phyloP scores from a whole-genome alignment of 257 asterid species.

The Penstemon newberryi region DNA sequence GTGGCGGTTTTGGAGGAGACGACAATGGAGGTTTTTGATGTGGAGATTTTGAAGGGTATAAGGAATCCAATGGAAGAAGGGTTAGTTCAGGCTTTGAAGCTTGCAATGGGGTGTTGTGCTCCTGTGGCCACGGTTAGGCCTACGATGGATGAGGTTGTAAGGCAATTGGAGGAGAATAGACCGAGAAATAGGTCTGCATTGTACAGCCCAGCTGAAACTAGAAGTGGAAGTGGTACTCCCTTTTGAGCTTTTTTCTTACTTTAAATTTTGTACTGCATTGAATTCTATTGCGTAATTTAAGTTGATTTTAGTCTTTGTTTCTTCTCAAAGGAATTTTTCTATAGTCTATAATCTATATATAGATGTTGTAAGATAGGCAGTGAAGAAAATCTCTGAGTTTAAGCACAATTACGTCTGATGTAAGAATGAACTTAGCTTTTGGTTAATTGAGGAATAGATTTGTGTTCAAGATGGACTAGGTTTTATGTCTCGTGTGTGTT shows the following conservation, averaged over 20 bases:
- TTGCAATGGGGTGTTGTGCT: constrained; percentile 99
- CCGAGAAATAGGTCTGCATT: constrained; percentile 95
- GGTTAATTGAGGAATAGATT: neutral
- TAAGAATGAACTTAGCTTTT: too few species aligned
- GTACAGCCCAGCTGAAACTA: constrained; percentile 94
- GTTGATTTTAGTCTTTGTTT: constrained; percentile 23
- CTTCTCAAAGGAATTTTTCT: constrained; percentile 16
- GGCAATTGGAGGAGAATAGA: constrained; percentile 95
- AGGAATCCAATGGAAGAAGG: constrained; percentile 99
- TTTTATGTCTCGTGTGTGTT: neutral
- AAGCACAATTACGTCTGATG: neutral
- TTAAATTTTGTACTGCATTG: constrained; percentile 31
- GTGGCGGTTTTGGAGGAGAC: constrained; percentile 98
- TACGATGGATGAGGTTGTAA: constrained; percentile 85
- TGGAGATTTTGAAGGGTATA: constrained; percentile 72
- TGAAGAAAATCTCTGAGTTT: neutral
- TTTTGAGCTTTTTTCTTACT: constrained; percentile 45
- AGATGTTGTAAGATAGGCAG: constrained; percentile 17
- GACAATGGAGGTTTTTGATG: constrained; percentile 91
- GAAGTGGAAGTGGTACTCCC: constrained; percentile 98
- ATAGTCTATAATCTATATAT: constrained; percentile 23
- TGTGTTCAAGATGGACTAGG: neutral
- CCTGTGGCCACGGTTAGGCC: constrained; percentile 90
- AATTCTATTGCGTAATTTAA: constrained; percentile 23
- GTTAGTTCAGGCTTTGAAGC: constrained; percentile 84